Evolutionary conservation across 2,329 filamentous ascomycete species (phyloP).

Genomic region (Cordyceps militaris): DNA sequence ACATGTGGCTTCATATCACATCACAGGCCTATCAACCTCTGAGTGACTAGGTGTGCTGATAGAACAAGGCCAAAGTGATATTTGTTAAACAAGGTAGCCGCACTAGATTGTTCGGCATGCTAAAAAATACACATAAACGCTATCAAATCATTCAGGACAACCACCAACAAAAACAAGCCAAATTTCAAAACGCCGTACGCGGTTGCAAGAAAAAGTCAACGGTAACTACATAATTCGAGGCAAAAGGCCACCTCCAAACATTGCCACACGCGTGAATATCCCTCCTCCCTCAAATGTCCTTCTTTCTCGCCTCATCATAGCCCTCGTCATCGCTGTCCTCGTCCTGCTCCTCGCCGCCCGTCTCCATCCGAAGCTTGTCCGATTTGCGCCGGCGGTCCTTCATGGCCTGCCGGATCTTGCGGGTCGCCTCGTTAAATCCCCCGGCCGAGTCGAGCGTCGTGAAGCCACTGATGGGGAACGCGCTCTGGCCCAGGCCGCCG

Average conservation of each 20-base stretch:
- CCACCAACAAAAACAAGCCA: background rate
- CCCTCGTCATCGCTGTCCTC: constrained; percentile 36
- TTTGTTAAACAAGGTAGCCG: too few relatives aligned
- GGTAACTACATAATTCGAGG: background rate
- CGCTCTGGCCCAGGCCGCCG: constrained; percentile 51
- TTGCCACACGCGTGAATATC: background rate
- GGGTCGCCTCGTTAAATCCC: constrained; percentile 74
- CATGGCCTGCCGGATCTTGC: constrained; percentile 82
- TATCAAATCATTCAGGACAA: background rate
- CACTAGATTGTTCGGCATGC: background rate
- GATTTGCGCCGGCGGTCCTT: constrained; percentile 52
- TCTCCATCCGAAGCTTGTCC: constrained; percentile 31
- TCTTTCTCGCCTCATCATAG: constrained; percentile 37
- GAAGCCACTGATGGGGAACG: constrained; percentile 63
- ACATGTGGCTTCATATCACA: background rate
- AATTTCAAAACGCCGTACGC: background rate
- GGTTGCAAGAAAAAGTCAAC: background rate
- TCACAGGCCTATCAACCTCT: too few relatives aligned
- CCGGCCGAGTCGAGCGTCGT: constrained; percentile 60
- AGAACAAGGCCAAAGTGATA: too few relatives aligned
- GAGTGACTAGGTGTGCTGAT: too few relatives aligned
- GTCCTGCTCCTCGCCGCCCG: constrained; percentile 27
- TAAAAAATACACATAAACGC: background rate
- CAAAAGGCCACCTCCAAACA: background rate
- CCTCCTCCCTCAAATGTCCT: constrained; percentile 25